These are phyloP conservation scores for Boletus coccyginus DNA, from an alignment of 768 basidiomycete genomes.

Conservation along the genomic window DNA sequence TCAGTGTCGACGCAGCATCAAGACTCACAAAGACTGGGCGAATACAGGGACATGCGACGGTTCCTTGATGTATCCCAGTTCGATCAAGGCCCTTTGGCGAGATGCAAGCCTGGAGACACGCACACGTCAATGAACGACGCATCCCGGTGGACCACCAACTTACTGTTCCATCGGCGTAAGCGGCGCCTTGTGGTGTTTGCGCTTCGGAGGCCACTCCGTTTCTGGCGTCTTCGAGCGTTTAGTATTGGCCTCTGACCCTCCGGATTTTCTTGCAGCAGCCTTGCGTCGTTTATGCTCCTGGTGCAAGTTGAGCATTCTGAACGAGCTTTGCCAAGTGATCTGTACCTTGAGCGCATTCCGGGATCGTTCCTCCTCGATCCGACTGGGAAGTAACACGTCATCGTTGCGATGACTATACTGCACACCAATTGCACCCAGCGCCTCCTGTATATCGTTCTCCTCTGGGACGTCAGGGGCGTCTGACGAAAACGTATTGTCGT, in stretches of 20 bases:
- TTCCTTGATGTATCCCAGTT: slow-evolving; percentile 54
- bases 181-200: slow-evolving; percentile 52
- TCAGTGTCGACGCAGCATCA: background rate
- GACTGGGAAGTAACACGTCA: slow-evolving; percentile 62
- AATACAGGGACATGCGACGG: slow-evolving; percentile 53
- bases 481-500: slow-evolving; percentile 12
- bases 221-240: slow-evolving; percentile 33
- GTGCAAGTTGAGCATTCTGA: slow-evolving; percentile 3
- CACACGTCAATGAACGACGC: background rate
- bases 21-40: slow-evolving; percentile 63
- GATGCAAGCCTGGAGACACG: slow-evolving; percentile 42
- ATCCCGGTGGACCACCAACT: slow-evolving; percentile 14
- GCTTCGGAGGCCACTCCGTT: slow-evolving; percentile 61
- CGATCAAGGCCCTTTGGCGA: slow-evolving; percentile 60
- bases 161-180: slow-evolving; percentile 52
- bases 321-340: slow-evolving; percentile 1
- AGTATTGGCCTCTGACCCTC: background rate
- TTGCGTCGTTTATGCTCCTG: slow-evolving; percentile 29
- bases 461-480: slow-evolving; percentile 40
- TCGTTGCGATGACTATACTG: slow-evolving; percentile 77
- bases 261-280: slow-evolving; percentile 21
- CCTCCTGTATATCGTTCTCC: slow-evolving; percentile 52
- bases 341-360: slow-evolving; percentile 50
- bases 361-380: slow-evolving; percentile 63
- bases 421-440: slow-evolving; percentile 59